phyloP scores from a whole-genome alignment of 306 rosid genomes.

The Vigna unguiculata region DNA sequence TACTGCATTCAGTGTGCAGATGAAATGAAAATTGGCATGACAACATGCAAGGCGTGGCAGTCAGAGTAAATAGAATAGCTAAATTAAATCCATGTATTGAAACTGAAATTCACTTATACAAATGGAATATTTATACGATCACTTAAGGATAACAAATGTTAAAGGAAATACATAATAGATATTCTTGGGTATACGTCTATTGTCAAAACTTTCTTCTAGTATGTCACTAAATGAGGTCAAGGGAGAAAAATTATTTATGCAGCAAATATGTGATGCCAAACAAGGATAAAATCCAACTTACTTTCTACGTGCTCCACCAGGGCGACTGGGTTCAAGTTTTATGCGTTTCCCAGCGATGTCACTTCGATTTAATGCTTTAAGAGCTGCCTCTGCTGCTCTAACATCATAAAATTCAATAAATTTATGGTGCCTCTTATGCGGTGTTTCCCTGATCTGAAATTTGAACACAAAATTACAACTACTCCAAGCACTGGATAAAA shows the following conservation, averaged over 20 bases:
- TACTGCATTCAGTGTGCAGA: not conserved
- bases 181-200: not conserved
- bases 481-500: slow-evolving; percentile 31
- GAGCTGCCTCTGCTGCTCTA: slow-evolving; percentile 93
- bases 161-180: not conserved
- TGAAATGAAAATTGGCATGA: not conserved
- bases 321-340: slow-evolving; percentile 98
- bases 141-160: not conserved
- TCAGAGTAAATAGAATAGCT: not conserved
- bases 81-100: slow-evolving; percentile 1
- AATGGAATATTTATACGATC: slow-evolving; percentile 9
- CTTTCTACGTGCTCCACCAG: slow-evolving; percentile 98
- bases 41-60: not conserved
- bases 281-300: slow-evolving; percentile 50
- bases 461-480: slow-evolving; percentile 33
- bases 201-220: slow-evolving; percentile 20
- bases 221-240: slow-evolving; percentile 19
- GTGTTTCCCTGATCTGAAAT: slow-evolving; percentile 94
- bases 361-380: slow-evolving; percentile 86
- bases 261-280: not conserved
- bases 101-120: slow-evolving; percentile 9
- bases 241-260: not conserved
- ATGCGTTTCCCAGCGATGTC: slow-evolving; percentile 97
- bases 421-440: slow-evolving; percentile 94
- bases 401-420: slow-evolving; percentile 92